Evolutionary conservation across 257 asterid genomes (phyloP), one percentile per base, ranked within the genome.

Genomic region (Solanum commersonii): DNA sequence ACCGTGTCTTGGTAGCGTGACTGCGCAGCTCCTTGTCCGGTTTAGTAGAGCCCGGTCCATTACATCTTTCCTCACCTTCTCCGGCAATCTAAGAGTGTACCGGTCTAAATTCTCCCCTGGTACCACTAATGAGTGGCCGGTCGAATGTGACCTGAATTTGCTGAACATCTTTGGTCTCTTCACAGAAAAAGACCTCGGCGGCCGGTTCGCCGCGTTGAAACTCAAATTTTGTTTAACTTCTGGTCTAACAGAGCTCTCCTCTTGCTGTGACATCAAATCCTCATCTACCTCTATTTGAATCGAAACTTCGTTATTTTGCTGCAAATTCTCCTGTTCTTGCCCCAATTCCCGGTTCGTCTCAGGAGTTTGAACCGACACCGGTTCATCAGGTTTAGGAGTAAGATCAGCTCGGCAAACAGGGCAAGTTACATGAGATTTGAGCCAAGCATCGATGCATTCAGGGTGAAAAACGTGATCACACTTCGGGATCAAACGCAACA

Each of bases 381-480:
- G 85, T 1, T 90, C 93, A 0, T 83, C 93, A 33, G 95, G 33
- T 9, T 88, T 87, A 1, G 93, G 94, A 0, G 73, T 90, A 29
- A 97, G 90, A 65, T 95, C 89, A 59, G 99, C 96, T 11, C 99
- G 81, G 90, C 99, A 97, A 86, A 97, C 99, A 0, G 99, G 99
- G 87, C 99, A 97, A 4, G 99, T 97, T 38, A 93, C 93, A 90
- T 97, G 99, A 2, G 95, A 94, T 78, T 87, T 91, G 40, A 97
- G 96, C 99, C 99, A 97, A 9, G 97, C 94, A 87, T 95, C 99
- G 85, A 97, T 95, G 63, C 99, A 97, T 56, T 93, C 96, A 3
- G 98, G 96, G 86, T 96, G 99, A 81, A 96, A 96, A 9, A 96
- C 99, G 87, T 96, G 99, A 79, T 96, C 98, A 89, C 99, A 97